These are phyloP conservation scores for Exsudoporus frostii DNA, from an alignment of 768 basidiomycete species.

Conservation along the genomic window DNA sequence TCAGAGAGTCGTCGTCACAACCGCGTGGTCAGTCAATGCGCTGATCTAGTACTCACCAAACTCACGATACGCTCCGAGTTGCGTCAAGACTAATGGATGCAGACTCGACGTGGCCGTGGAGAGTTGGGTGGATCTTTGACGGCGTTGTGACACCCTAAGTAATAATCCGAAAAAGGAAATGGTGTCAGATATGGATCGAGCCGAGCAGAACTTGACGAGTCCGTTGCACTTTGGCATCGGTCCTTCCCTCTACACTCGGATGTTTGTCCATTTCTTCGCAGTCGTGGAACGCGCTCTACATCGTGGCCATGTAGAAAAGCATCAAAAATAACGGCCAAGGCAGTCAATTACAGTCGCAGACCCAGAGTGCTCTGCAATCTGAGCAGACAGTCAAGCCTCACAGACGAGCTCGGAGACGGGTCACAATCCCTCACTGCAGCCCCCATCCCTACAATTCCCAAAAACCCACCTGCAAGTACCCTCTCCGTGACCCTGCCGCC, in stretches of 20 bases:
- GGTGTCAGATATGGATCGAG: neutral
- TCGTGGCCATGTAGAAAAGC: neutral
- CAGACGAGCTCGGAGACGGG: neutral
- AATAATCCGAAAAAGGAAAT: neutral
- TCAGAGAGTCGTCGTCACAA: neutral
- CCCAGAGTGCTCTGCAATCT: slow-evolving; percentile 4
- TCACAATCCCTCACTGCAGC: slow-evolving; percentile 4
- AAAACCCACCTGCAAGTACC: slow-evolving; percentile 57
- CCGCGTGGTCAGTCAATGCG: neutral
- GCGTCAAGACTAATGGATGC: neutral
- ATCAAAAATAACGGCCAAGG: slow-evolving; percentile 3
- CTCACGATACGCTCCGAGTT: neutral
- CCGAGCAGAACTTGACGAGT: neutral
- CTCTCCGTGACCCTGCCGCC: slow-evolving; percentile 79
- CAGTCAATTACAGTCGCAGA: neutral
- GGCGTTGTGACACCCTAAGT: neutral
- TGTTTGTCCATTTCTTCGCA: neutral
- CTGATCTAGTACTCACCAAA: neutral
- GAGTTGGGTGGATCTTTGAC: neutral
- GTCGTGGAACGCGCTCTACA: neutral
- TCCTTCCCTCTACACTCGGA: neutral
- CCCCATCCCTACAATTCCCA: slow-evolving; percentile 39
- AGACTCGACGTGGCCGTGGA: neutral
- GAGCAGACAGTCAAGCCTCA: neutral
- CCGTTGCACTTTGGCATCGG: too few relatives aligned